Conservation (phyloP, 169 alveolate genomes). For the Babesia caballi region DNA sequence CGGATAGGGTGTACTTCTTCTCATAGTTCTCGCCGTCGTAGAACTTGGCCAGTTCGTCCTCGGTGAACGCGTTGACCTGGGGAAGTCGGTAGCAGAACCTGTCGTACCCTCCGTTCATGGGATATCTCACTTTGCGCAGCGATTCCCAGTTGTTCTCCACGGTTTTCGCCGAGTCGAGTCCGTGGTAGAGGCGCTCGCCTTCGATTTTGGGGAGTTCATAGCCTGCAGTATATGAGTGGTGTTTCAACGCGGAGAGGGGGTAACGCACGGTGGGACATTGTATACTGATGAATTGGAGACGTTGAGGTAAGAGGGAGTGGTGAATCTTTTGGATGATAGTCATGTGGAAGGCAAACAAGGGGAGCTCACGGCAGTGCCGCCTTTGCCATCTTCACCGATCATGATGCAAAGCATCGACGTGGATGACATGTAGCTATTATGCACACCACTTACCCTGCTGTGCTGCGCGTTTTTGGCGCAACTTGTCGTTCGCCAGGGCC, state of each 20-base stretch:
- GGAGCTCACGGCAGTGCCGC: no score
- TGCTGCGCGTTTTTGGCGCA: constrained; percentile 42
- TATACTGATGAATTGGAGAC: no score
- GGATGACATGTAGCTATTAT: neutral
- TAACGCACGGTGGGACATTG: no score
- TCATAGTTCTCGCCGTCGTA: constrained; percentile 62
- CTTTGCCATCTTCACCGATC: no score
- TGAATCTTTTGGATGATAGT: no score
- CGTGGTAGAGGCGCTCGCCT: constrained; percentile 69
- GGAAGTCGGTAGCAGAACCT: constrained; percentile 71
- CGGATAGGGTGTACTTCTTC: constrained; percentile 59
- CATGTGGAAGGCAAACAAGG: no score
- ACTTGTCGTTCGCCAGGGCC: constrained; percentile 42
- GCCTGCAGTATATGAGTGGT: constrained; percentile 21
- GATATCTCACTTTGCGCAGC: constrained; percentile 61
- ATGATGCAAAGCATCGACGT: no score
- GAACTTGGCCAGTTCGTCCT: constrained; percentile 74
- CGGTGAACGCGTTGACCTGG: constrained; percentile 73
- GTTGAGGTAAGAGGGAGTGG: no score
- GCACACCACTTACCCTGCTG: constrained; percentile 29
- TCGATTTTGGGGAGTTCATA: constrained; percentile 54
- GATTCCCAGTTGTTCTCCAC: constrained; percentile 70
- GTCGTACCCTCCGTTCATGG: constrained; percentile 75
- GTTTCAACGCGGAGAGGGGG: no score
- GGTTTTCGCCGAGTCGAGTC: constrained; percentile 71